Base-by-base conservation (phyloP, 495 filamentous ascomycete species). In the Daldinia caldariorum region DNA sequence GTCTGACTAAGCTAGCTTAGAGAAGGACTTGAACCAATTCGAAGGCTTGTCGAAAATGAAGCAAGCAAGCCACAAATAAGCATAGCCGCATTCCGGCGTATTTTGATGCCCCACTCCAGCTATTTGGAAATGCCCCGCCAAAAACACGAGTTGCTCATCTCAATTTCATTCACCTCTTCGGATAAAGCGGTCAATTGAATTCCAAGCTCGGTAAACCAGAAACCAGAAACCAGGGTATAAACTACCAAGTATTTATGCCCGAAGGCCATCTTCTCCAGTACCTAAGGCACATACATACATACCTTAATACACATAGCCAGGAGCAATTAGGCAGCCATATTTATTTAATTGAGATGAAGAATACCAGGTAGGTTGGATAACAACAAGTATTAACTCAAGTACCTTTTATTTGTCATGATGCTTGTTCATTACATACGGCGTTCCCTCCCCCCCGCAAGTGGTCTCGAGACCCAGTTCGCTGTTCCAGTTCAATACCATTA, bases 111-210 rank as follows among this genome's bases (percentile, higher is more conserved):
- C 34, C 34, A 35, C 34, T 35, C 18, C 1, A 1, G 26, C n/a
- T 47, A 5, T 47, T 10, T 4, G 18, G 43, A 5, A 47, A 61
- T 49, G 61, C 61, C 56, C 61, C 61, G 56, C 67, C 49, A 58
- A 41, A 41, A 47, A 22, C 18, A 22, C 55, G 6, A 14, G 14
- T 29, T 62, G 69, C 22, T 67, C 54, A 71, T 67, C 69, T 63
- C 20, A 63, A 72, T 72, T 68, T 67, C 9, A 59, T 63, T 66
- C 10, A 59, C 38, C 38, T 61, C 38, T 61, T 8, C 16, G 32
- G 57, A 66, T 51, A 49, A 62, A 71, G 68, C 68, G 68, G 68
- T 71, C 62, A 66, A 32, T 49, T 34, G 13, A 56, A 43, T 55
- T 47, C 18, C 4, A 64, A 70, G 38, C 47, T 65, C 67, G 61